Base-by-base conservation (phyloP, 441 rosid genomes). In the Sinapis alba region DNA sequence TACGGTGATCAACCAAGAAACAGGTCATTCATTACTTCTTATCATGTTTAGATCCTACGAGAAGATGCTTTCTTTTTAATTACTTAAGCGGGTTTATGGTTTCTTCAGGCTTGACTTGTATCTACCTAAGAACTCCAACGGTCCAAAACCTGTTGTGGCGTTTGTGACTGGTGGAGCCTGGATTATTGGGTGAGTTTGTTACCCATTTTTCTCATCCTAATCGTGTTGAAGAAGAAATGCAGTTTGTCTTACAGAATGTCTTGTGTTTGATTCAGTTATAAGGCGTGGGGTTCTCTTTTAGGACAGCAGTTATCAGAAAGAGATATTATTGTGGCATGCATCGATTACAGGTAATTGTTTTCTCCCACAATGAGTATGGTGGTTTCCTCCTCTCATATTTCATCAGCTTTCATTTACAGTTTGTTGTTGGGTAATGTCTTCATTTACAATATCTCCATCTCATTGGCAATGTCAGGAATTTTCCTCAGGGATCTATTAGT, bases 141-240 rank as follows among this genome's bases (percentile, higher is more conserved):
- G 95, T 38, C 89, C 88, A 70, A 96, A 84, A 84, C 99, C 98
- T 16, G 97, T 91, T 18, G 88, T 93, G 76, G 98, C 98, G 21
- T 96, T 96, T 83, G 76, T 95, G 68, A 93, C 97, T 32, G 98
- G 99, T 51, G 99, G 99, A 83, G 97, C 97, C 60, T 95, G 98
- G 97, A 90, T 96, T 76, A 91, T 95, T 81, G 99, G 98, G 99
- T 91, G 71, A 87, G 96, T 79, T 21, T 78, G 23, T 9, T 30
- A 12, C 54, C 45, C 45, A 32, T 0, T 32, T 32, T 32, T 32
- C n/a, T 8, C 38, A 32, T 32, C 38, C 38, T 8, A n/a, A n/a
- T n/a, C n/a, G n/a, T n/a, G n/a, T n/a, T 13, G 62, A 20, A 30
- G 24, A 58, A 6, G 56, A 66, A 54, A 21, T 38, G 27, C 11